These are phyloP conservation scores for Prunus salicina DNA, from an alignment of 306 rosid species.

Conservation along the genomic window DNA sequence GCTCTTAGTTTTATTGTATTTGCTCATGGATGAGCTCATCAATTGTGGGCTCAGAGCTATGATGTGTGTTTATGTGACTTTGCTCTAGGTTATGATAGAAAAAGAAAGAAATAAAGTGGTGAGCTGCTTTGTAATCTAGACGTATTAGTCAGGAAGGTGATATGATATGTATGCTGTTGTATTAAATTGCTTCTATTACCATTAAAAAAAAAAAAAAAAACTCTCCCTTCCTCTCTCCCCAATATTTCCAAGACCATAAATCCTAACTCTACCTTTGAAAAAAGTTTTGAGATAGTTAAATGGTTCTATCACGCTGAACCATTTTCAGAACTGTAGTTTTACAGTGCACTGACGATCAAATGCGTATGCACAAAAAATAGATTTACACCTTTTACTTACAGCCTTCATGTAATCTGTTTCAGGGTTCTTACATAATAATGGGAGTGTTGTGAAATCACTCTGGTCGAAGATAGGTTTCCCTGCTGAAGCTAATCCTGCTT, in stretches of 20 bases:
- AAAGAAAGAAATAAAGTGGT: neutral
- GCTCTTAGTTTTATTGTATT: neutral
- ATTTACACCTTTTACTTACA: neutral
- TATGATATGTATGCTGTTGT: too few relatives aligned
- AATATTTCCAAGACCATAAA: too few relatives aligned
- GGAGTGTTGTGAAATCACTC: conserved; percentile 40
- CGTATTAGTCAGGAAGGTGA: neutral
- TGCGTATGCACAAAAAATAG: neutral
- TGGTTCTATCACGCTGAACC: neutral
- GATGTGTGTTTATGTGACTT: neutral
- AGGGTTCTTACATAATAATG: conserved; percentile 36
- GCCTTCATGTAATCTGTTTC: conserved; percentile 20
- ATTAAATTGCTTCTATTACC: too few relatives aligned
- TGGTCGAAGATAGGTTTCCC: conserved; percentile 61
- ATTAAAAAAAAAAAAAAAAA: too few relatives aligned
- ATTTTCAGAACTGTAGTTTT: neutral
- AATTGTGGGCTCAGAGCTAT: neutral
- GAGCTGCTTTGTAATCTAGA: neutral
- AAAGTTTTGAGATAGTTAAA: neutral
- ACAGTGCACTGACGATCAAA: too few relatives aligned
- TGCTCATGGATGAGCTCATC: neutral
- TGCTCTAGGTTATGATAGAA: neutral
- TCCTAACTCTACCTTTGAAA: too few relatives aligned
- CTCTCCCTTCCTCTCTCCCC: too few relatives aligned
- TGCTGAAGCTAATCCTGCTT: conserved; percentile 74